Evolutionary conservation across 257 asterid species (phyloP).

Genomic region (Echium plantagineum): DNA sequence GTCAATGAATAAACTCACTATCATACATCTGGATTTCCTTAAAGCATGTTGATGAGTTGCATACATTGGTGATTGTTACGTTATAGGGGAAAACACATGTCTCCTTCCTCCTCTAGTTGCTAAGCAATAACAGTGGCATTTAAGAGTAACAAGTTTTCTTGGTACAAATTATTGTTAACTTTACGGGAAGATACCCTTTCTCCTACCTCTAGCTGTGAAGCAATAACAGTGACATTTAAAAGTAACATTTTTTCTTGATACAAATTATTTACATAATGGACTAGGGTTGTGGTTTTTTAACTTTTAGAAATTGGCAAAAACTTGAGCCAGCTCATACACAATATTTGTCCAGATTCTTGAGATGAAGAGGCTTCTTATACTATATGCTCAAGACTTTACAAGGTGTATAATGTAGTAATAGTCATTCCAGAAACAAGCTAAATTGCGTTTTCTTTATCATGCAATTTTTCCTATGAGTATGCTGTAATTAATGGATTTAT

Average conservation of each 20-base stretch:
- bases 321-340: not conserved
- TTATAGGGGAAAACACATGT: no score
- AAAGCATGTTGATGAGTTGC: not conserved
- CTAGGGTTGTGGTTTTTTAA: not conserved
- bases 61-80: not conserved
- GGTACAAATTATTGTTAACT: no score
- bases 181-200: no score
- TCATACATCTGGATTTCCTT: not conserved
- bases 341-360: not conserved
- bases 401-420: not conserved
- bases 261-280: not conserved
- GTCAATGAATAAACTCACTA: not conserved
- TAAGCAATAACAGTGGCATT: no score
- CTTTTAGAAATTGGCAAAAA: not conserved
- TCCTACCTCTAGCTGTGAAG: no score
- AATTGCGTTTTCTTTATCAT: not conserved
- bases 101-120: no score
- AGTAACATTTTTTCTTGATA: not conserved
- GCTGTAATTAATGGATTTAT: conserved; percentile 12
- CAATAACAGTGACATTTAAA: not conserved
- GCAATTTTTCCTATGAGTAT: not conserved
- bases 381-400: not conserved
- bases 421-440: not conserved
- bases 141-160: no score
- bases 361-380: not conserved